Conservation (phyloP, 2,329 filamentous ascomycete genomes). For the Botryosphaeria dothidea region DNA sequence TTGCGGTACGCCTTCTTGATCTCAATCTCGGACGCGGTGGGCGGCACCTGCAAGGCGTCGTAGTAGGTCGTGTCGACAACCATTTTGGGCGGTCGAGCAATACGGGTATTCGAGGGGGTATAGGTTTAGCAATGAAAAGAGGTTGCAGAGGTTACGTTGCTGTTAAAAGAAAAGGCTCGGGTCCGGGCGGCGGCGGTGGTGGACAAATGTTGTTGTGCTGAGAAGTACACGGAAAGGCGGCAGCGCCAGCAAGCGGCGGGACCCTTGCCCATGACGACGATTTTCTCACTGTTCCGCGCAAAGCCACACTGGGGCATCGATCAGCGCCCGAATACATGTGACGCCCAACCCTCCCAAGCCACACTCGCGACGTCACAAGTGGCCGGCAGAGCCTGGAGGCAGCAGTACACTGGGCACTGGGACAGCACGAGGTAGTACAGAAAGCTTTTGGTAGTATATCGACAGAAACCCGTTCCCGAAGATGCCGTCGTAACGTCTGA, state of each 20-base stretch:
- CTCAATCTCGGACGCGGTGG: slow-evolving; percentile 83
- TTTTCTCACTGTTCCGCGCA: slow-evolving; percentile 9
- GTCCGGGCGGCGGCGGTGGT: background rate
- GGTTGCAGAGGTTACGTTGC: background rate
- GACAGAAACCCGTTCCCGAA: slow-evolving; percentile 17
- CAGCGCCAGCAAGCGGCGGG: slow-evolving; percentile 11
- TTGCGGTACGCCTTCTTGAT: slow-evolving; percentile 97
- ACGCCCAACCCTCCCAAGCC: background rate
- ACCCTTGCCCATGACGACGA: slow-evolving; percentile 18
- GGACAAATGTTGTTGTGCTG: slow-evolving; percentile 3
- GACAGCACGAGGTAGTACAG: background rate
- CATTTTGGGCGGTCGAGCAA: slow-evolving; percentile 55
- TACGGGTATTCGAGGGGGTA: slow-evolving; percentile 5
- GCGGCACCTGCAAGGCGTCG: slow-evolving; percentile 80
- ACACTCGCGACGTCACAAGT: slow-evolving; percentile 7
- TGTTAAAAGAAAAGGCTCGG: background rate
- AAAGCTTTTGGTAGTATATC: slow-evolving; percentile 16
- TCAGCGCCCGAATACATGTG: background rate
- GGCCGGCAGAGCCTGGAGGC: background rate
- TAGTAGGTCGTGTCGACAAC: slow-evolving; percentile 88
- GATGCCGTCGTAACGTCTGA: slow-evolving; percentile 18
- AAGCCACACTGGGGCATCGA: slow-evolving; percentile 16
- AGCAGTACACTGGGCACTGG: background rate
- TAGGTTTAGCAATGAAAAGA: background rate
- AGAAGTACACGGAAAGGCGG: slow-evolving; percentile 5